Evolutionary conservation across 2,329 filamentous ascomycete genomes (phyloP), one percentile per base, ranked within the genome.

Genomic region (Penicillium palitans): DNA sequence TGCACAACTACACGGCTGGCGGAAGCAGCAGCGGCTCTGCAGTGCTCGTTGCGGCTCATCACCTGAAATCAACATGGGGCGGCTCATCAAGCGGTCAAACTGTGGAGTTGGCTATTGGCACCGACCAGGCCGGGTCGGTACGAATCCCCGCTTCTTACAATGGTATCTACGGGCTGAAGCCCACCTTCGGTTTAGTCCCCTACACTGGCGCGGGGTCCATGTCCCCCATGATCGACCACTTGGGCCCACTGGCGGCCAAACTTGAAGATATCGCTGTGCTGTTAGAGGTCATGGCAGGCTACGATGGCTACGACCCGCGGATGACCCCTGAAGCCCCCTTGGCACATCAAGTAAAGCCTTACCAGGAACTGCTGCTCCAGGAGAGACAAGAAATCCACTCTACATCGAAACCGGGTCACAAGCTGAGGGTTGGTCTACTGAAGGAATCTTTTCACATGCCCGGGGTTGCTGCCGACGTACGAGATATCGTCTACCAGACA

Each of bases 141-240:
- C 68, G 75, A 12, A 59, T 76, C 13, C 77, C 77, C 0, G 72
- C 77, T 2, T 68, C 76, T 0, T 78, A 75, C 60, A 73, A 68
- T 29, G 77, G 78, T 2, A 66, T 79, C 31, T 79, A 79, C 51
- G 78, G 77, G 4, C 66, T 79, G 6, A 83, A 83, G 58, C 76
- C 80, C 0, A 82, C 80, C 0, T 75, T 78, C 65, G 80, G 81
- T 0, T 68, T 83, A 2, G 73, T 83, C 1, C 80, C 81, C 0
- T 83, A 83, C 59, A 82, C 80, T 0, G 81, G 80, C 0, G 78
- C 80, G 7, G 72, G 72, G 33, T 65, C 74, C 24, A 59, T 77
- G 42, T 68, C 80, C 50, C 72, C 75, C 0, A 74, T 75, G 50
- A 74, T 78, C 46, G 80, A 83, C 61, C 78, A 81, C 60, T 68